These are phyloP conservation scores for Stenocarpella maydis DNA, from an alignment of 2,329 filamentous ascomycete genomes.

Conservation along the genomic window DNA sequence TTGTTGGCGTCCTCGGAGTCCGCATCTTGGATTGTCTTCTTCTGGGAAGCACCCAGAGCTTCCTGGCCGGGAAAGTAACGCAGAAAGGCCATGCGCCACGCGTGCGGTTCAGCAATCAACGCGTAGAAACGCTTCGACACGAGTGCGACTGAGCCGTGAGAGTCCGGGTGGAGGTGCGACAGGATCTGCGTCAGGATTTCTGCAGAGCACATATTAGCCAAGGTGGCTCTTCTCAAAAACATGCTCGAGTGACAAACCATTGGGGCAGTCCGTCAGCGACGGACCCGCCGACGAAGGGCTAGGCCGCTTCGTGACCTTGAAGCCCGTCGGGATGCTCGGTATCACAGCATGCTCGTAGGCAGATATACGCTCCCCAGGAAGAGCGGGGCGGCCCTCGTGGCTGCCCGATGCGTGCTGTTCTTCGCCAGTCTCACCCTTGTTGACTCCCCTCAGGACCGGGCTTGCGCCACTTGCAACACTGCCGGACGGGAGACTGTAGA, in stretches of 20 bases:
- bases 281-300: conserved; percentile 49
- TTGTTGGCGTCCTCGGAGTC: conserved; percentile 59
- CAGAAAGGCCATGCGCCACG: conserved; percentile 91
- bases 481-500: conserved; percentile 48
- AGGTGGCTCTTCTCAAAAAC: background rate
- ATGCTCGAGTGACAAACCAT: conserved; percentile 66
- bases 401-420: conserved; percentile 62
- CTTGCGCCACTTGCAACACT: conserved; percentile 43
- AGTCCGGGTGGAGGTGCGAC: conserved; percentile 87
- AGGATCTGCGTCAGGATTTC: conserved; percentile 92
- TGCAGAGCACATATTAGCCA: conserved; percentile 50
- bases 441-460: conserved; percentile 41
- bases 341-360: conserved; percentile 69
- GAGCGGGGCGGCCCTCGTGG: conserved; percentile 40
- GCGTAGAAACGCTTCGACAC: conserved; percentile 89
- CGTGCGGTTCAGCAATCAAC: conserved; percentile 88
- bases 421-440: conserved; percentile 57
- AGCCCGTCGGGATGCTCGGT: conserved; percentile 57
- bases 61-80: conserved; percentile 87
- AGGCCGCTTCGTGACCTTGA: conserved; percentile 62
- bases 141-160: conserved; percentile 81
- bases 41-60: conserved; percentile 50
- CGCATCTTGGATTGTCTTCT: conserved; percentile 49
- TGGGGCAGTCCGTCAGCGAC: conserved; percentile 72
- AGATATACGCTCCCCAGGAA: conserved; percentile 62